Base-by-base conservation (phyloP, 176 grass and related monocot species). In the Calamus simplicifolius region DNA sequence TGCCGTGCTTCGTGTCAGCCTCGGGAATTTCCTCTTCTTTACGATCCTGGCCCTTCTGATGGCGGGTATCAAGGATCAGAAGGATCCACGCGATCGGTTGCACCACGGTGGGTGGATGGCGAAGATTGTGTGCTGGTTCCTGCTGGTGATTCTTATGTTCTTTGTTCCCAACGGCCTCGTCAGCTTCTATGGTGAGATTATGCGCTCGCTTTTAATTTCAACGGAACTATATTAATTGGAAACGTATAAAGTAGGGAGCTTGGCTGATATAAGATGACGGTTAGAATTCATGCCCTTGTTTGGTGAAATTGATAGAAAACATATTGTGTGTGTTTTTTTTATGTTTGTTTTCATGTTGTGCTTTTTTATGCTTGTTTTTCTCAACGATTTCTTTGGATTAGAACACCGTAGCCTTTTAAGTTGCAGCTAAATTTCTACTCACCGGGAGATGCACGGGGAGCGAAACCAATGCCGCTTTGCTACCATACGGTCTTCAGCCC, bases 101-200 rank as follows among this genome's bases (percentile, higher is more conserved):
- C 93, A 98, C 81, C 93, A 98, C 69, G 87, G 87, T 0, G 93
- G 93, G 0, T 98, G 93, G 93, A 98, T 98, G 93, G 84, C 84
- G 53, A 98, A 98, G 81, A 69, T 98, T 26, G 91, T 92, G 81
- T 98, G 84, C 73, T 98, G 93, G 93, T 81, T 19, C 29, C 53
- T 92, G 25, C 55, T 98, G 27, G 81, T 98, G 25, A 61, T 85
- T 66, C 87, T 98, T 25, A 98, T 98, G 93, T 98, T 98, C 81
- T 98, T 98, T 64, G 87, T 98, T 19, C 93, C 93, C 30, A 98
- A 98, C 48, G 81, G 93, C 0, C 63, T 98, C 1, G 84, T 98
- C 63, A 98, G 87, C 70, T 98, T 92, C 55, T 98, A 98, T 28
- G 93, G 93, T 98, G 68, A 67, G 50, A 26, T 30, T 61, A 26